Percentiles rank a stretch among this genome's conserved stretches.
Evolutionary conservation across 805 yeast genomes (phyloP).

Genomic region (Wickerhamomyces canadensis): DNA sequence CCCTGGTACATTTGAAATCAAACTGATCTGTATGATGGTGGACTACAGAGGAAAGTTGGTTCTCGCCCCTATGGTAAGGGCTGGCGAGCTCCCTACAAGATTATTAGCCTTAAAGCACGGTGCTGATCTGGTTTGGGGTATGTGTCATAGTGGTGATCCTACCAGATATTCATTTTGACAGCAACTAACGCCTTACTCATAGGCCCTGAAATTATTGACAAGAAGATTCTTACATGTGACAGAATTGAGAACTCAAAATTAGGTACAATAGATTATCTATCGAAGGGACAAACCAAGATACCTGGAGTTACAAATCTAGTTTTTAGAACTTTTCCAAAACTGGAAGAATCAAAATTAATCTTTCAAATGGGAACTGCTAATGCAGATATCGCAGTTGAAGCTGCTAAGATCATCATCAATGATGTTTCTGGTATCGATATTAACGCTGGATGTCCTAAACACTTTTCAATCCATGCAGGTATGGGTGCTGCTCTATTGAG

Average conservation of each 20-base stretch:
- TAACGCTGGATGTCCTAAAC: conserved; percentile 97
- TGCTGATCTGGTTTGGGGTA: conserved; percentile 91
- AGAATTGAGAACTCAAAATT: conserved; percentile 53
- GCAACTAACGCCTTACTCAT: too few species aligned
- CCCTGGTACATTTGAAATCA: too few species aligned
- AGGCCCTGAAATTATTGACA: conserved; percentile 86
- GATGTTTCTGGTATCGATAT: conserved; percentile 94
- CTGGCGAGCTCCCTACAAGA: conserved; percentile 91
- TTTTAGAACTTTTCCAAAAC: conserved; percentile 64
- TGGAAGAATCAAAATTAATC: conserved; percentile 63
- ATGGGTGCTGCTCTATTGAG: conserved; percentile 93
- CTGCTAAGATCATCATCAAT: conserved; percentile 70
- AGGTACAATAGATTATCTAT: conserved; percentile 57
- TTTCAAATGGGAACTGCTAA: conserved; percentile 90
- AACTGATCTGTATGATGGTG: conserved; percentile 36
- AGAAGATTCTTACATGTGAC: conserved; percentile 66
- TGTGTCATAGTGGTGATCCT: conserved; percentile 3
- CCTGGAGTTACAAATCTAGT: conserved; percentile 51
- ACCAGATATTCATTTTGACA: too few species aligned
- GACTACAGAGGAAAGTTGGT: conserved; percentile 74
- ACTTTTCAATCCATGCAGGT: conserved; percentile 88
- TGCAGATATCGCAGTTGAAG: conserved; percentile 81
- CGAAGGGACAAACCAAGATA: conserved; percentile 33
- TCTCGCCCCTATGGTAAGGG: conserved; percentile 95
- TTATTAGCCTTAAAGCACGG: conserved; percentile 76